A percentile compares a stretch with the other conserved stretches of the same genome.
phyloP scores from a whole-genome alignment of 768 basidiomycete genomes.

The Cystofilobasidium bisporidii region DNA sequence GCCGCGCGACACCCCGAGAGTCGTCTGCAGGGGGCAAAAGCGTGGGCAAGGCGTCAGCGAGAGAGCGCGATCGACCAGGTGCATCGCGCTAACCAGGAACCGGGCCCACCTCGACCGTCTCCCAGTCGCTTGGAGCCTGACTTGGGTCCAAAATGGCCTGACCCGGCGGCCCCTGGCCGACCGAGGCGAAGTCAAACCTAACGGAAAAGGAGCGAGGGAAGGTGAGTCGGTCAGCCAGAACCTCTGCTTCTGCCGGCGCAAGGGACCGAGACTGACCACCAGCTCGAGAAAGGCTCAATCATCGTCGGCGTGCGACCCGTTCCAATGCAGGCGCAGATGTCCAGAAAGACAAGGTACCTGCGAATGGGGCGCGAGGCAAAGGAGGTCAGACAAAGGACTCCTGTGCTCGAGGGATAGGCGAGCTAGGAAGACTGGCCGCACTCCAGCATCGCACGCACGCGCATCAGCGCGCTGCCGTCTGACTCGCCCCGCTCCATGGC shows the following conservation, averaged over 20 bases:
- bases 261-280: not conserved
- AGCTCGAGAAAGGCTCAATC: not conserved
- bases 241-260: too few species aligned
- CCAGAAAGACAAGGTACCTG: not conserved
- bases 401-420: too few species aligned
- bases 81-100: too few species aligned
- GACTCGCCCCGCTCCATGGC: not conserved
- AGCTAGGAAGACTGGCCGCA: too few species aligned
- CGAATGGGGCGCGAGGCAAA: too few species aligned
- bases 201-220: not conserved
- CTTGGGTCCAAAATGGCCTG: not conserved
- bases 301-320: not conserved
- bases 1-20: slow-evolving; percentile 7
- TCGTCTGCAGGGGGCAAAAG: not conserved
- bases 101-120: slow-evolving; percentile 3
- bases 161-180: not conserved
- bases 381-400: too few species aligned
- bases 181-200: slow-evolving; percentile 6
- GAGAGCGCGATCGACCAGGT: too few species aligned
- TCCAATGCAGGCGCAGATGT: slow-evolving; percentile 1
- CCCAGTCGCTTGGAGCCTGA: slow-evolving; percentile 5
- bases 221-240: too few species aligned
- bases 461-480: not conserved
- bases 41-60: not conserved
- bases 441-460: slow-evolving; percentile 1